Conservation (phyloP, 1,284 basidiomycete species). For the Naganishia albida region DNA sequence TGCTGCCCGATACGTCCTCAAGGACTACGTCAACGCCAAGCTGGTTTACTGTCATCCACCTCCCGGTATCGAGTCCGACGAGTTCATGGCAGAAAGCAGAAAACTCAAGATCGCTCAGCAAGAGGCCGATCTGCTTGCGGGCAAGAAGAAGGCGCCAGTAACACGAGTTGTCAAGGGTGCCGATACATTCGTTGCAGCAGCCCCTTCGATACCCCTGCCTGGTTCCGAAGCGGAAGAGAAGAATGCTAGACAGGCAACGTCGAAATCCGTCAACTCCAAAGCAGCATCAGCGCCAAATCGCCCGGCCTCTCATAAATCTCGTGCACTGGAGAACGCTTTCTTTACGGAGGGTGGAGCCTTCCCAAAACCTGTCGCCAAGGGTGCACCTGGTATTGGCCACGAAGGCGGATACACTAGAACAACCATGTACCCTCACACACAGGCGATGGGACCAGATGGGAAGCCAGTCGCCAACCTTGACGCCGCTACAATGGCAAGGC, state of each 20-base stretch:
- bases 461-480: conserved; percentile 55
- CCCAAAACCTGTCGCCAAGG: conserved; percentile 66
- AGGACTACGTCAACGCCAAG: conserved; percentile 96
- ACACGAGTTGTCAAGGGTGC: conserved; percentile 80
- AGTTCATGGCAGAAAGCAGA: conserved; percentile 77
- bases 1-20: conserved; percentile 87
- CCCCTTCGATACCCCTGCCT: conserved; percentile 34
- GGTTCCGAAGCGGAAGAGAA: conserved; percentile 34
- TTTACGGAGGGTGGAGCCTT: conserved; percentile 66
- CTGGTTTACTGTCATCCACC: conserved; percentile 87
- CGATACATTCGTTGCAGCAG: conserved; percentile 68
- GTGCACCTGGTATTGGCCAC: conserved; percentile 60
- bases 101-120: conserved; percentile 62
- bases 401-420: conserved; percentile 63
- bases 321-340: conserved; percentile 79
- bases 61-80: conserved; percentile 65
- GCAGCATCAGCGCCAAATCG: conserved; percentile 50
- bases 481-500: conserved; percentile 57
- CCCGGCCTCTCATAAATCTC: conserved; percentile 58
- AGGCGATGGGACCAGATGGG: conserved; percentile 73
- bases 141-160: conserved; percentile 78
- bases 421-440: conserved; percentile 76
- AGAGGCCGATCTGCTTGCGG: conserved; percentile 55
- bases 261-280: conserved; percentile 41
- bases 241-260: conserved; percentile 42